Evolutionary conservation across 352 stramenopile species (phyloP).

Genomic region (Pythium angustatum): DNA sequence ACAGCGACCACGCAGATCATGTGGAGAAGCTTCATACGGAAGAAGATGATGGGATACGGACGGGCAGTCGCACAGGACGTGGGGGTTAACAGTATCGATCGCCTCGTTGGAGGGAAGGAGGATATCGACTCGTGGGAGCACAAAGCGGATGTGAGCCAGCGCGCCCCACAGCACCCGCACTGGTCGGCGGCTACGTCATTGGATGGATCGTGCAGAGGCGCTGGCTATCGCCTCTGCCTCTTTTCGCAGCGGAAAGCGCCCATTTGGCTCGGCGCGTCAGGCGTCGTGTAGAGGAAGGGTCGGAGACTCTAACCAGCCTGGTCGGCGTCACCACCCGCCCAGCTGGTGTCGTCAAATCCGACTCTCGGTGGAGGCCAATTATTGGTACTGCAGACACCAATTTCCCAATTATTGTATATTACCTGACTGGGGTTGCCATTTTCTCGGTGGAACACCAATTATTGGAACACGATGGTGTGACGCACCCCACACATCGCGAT

Average conservation of each 20-base stretch:
- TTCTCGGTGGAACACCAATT: neutral
- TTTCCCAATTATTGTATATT: slow-evolving; percentile 5
- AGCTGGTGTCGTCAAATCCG: neutral
- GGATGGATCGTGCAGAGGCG: slow-evolving; percentile 5
- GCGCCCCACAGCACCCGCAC: too few relatives aligned
- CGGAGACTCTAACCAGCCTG: too few relatives aligned
- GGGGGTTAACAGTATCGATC: too few relatives aligned
- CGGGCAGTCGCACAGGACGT: too few relatives aligned
- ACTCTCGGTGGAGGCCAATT: slow-evolving; percentile 5
- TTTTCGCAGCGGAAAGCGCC: neutral
- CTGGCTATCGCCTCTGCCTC: too few relatives aligned
- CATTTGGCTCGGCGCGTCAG: neutral
- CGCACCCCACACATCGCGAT: neutral
- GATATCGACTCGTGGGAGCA: too few relatives aligned
- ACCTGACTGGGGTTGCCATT: too few relatives aligned
- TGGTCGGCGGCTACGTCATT: too few relatives aligned
- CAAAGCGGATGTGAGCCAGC: slow-evolving; percentile 5
- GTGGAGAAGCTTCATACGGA: slow-evolving; percentile 21
- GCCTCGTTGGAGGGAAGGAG: too few relatives aligned
- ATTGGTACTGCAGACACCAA: too few relatives aligned
- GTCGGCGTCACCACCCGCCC: neutral
- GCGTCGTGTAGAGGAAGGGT: slow-evolving; percentile 1
- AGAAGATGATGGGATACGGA: too few relatives aligned
- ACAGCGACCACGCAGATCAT: slow-evolving; percentile 7
- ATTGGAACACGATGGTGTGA: neutral